Evolutionary conservation across 805 yeast species (phyloP), one percentile per base, ranked within the genome.

Genomic region (Myxozyma mucilagina): DNA sequence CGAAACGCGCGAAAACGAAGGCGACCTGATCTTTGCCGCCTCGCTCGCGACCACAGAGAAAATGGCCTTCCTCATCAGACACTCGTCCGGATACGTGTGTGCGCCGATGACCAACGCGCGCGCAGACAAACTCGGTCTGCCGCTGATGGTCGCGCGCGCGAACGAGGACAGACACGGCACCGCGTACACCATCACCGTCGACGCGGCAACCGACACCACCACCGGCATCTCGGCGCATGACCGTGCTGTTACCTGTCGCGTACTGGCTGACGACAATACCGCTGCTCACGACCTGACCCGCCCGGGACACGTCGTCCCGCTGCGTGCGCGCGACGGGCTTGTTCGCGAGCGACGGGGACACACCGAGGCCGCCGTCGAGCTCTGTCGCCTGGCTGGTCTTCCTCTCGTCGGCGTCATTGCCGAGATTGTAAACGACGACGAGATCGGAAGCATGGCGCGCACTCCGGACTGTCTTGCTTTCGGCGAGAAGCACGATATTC

Each of bases 191-290:
- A 85, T 94, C 52, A 90, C 97, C 0, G 89, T 89, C 56, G 99
- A 94, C 72, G 85, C 78, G 64, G 84, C 82, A 39, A 87, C 87
- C 59, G 97, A 96, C 39, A 92, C 98, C 41, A 90, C 98, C 11
- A 94, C 99, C 0, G 99, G 99, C 11, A 94, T 94, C 53, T 87
- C 96, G 31, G 97, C 99, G 9, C 87, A 86, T 69, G 99, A 94
- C 74, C 82, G 99, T 70, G 93, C 96, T 0, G 76, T 88, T 67
- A 94, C 99, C 0, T 89, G 89, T 42, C 75, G 79, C 42, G 79
- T 79, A 61, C 80, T 94, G 68, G 96, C 97, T 1, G 81, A 83
- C 65, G 78, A 87, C 4, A 60, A 65, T 2, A 72, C 86, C 8
- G 78, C 76, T 47, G 80, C 96, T 0, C 76, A 67, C 0, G 92